Evolutionary conservation across 192 early-diverging fungal species (phyloP).

Genomic region (Obelidium mucronatum): DNA sequence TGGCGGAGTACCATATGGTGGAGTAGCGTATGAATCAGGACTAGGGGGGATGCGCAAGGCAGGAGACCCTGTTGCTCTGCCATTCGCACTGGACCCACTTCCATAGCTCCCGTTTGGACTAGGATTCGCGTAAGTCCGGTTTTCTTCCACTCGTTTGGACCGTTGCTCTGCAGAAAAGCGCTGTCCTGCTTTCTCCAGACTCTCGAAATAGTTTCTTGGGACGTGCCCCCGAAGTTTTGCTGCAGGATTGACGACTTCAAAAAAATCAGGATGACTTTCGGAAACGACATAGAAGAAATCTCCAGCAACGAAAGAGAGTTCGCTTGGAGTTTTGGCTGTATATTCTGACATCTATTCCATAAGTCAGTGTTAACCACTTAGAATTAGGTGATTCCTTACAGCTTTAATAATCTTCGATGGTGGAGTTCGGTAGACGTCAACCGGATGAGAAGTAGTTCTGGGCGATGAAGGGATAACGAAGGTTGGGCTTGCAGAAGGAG

Average conservation of each 20-base stretch:
- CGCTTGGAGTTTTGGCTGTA: constrained; percentile 16
- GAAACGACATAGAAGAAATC: constrained; percentile 56
- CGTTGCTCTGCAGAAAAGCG: constrained; percentile 8
- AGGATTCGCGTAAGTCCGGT: too few relatives aligned
- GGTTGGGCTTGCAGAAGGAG: too few relatives aligned
- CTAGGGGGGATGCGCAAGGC: too few relatives aligned
- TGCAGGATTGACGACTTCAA: constrained; percentile 56
- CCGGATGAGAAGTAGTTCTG: background rate
- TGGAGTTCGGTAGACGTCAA: background rate
- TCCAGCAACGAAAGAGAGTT: constrained; percentile 49
- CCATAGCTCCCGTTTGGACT: too few relatives aligned
- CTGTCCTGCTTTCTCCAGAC: constrained; percentile 6
- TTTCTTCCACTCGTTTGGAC: too few relatives aligned
- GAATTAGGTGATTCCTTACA: constrained; percentile 5
- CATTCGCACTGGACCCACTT: too few relatives aligned
- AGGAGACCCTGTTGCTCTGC: too few relatives aligned
- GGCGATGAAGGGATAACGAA: background rate
- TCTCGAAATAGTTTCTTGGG: constrained; percentile 39
- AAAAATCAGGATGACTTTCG: constrained; percentile 33
- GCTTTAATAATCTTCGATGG: constrained; percentile 21
- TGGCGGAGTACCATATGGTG: too few relatives aligned
- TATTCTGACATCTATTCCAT: too few relatives aligned
- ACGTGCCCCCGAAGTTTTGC: constrained; percentile 46
- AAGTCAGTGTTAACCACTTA: too few relatives aligned
- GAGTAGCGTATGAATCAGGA: too few relatives aligned